phyloP scores from a whole-genome alignment of 768 basidiomycete genomes.

The Calocybe gangraenosa region DNA sequence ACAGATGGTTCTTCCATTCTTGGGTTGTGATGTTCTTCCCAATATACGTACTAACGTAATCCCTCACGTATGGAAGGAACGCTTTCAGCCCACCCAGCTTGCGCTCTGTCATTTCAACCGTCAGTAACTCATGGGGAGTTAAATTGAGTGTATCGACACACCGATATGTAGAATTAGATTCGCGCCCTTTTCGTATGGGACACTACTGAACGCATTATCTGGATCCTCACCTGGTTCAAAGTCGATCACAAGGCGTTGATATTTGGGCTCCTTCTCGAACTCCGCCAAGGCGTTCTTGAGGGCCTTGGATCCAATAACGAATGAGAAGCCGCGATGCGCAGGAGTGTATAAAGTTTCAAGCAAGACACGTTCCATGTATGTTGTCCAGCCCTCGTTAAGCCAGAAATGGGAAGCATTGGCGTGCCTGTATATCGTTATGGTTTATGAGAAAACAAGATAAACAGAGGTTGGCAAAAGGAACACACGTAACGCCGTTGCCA shows the following conservation, averaged over 20 bases:
- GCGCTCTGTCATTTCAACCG: conserved; percentile 40
- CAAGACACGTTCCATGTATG: conserved; percentile 84
- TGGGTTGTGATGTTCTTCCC: conserved; percentile 81
- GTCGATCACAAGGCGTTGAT: conserved; percentile 75
- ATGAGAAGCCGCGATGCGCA: conserved; percentile 76
- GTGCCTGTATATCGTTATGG: conserved; percentile 40
- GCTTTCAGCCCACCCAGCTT: conserved; percentile 78
- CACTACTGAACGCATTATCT: conserved; percentile 67
- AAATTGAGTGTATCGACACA: conserved; percentile 23
- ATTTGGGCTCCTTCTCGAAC: conserved; percentile 60
- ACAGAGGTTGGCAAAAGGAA: neutral
- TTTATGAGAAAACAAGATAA: neutral
- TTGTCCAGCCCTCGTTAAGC: conserved; percentile 94
- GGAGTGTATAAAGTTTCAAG: conserved; percentile 66
- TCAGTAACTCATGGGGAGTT: neutral
- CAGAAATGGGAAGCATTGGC: conserved; percentile 78
- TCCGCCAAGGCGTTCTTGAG: conserved; percentile 67
- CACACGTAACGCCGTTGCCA: conserved; percentile 82
- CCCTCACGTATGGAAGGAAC: conserved; percentile 79
- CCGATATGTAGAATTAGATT: conserved; percentile 86
- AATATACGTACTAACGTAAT: conserved; percentile 79
- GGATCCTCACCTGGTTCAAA: conserved; percentile 73
- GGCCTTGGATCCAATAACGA: conserved; percentile 67
- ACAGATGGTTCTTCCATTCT: conserved; percentile 81
- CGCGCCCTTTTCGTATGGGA: conserved; percentile 89